Conservation (phyloP, 202 grass and related monocot species). For the Saccharum hybrid region DNA sequence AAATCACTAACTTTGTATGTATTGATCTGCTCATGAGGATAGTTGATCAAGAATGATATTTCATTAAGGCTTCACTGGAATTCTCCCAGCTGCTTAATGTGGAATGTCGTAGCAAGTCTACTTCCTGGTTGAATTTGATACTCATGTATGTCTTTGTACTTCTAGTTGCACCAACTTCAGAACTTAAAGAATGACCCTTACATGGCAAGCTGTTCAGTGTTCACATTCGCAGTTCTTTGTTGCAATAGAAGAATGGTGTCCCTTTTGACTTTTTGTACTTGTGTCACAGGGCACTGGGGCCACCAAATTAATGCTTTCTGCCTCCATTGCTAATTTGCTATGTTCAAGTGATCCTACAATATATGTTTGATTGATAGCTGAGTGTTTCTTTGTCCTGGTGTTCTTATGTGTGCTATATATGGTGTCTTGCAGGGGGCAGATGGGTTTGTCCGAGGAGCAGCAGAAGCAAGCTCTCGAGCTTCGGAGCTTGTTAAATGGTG, state of each 20-base stretch:
- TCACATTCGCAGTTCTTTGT: not conserved
- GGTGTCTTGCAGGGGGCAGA: slow-evolving; percentile 61
- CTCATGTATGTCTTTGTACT: slow-evolving; percentile 9
- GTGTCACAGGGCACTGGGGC: not conserved
- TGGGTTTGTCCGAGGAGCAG: slow-evolving; percentile 75
- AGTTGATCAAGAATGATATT: not conserved
- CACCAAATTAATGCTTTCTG: not conserved
- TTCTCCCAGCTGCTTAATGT: not conserved
- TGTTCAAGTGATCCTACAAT: slow-evolving; percentile 20
- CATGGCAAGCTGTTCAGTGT: not conserved
- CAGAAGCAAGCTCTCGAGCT: slow-evolving; percentile 77
- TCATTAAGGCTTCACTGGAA: not conserved
- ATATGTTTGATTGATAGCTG: slow-evolving; percentile 2
- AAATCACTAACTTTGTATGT: not conserved
- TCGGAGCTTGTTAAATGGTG: slow-evolving; percentile 54
- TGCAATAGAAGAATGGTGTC: not conserved
- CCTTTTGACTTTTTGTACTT: not conserved
- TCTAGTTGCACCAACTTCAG: slow-evolving; percentile 26
- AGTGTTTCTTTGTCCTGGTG: slow-evolving; percentile 9
- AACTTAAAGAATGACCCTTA: slow-evolving; percentile 34
- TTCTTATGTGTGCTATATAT: slow-evolving; percentile 33
- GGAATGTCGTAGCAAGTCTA: not conserved
- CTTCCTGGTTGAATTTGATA: slow-evolving; percentile 23
- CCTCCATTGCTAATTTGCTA: not conserved
- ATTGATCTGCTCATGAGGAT: slow-evolving; percentile 5